Evolutionary conservation across 768 basidiomycete species (phyloP).

Genomic region (Pleurotus tuoliensis): DNA sequence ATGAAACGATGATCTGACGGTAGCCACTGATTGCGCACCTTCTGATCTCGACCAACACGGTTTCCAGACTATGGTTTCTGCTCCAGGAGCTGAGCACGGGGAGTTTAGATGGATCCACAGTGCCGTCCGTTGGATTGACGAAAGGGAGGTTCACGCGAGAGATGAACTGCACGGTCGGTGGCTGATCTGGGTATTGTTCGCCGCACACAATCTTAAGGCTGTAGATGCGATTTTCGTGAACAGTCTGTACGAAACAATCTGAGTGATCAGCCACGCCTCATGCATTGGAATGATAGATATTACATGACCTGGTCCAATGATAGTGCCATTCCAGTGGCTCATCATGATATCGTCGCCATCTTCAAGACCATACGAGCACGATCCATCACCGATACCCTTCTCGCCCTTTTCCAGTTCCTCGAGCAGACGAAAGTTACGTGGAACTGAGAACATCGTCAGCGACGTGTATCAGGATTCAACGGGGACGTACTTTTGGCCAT

Average conservation of each 20-base stretch:
- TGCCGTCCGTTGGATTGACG: constrained; percentile 70
- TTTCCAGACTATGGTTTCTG: constrained; percentile 78
- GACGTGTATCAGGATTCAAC: neutral
- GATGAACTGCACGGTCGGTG: constrained; percentile 80
- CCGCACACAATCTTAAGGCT: constrained; percentile 88
- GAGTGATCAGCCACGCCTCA: neutral
- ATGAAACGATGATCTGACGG: neutral
- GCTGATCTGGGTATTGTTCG: constrained; percentile 66
- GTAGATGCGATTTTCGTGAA: constrained; percentile 99
- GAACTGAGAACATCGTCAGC: constrained; percentile 50
- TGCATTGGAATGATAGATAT: constrained; percentile 8
- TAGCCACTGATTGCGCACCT: constrained; percentile 48
- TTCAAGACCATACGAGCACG: constrained; percentile 94
- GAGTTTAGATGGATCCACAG: constrained; percentile 73
- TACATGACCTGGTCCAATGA: constrained; percentile 97
- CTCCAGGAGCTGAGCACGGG: constrained; percentile 74
- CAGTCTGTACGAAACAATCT: constrained; percentile 55
- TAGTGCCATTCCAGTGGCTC: constrained; percentile 98
- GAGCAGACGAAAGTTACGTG: constrained; percentile 92
- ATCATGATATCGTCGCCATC: constrained; percentile 96
- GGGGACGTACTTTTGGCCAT: constrained; percentile 52
- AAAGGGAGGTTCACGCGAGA: constrained; percentile 94
- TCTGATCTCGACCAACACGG: constrained; percentile 87
- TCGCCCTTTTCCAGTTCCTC: constrained; percentile 99
- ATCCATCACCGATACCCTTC: constrained; percentile 98